Conservation (phyloP, 2,329 filamentous ascomycete genomes). For the Fusarium proliferatum region DNA sequence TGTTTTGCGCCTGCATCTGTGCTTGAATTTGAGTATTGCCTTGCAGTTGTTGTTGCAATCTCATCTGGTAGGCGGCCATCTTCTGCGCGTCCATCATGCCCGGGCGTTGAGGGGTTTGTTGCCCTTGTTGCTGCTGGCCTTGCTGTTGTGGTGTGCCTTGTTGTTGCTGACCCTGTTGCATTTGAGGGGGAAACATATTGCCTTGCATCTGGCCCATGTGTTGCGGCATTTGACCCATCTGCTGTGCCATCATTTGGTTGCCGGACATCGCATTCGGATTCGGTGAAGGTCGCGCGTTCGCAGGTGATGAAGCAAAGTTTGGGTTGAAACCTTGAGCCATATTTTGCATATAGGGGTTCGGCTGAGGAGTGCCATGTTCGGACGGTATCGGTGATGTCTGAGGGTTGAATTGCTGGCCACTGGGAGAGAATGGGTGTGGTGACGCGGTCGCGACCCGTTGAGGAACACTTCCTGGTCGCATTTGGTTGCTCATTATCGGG, state of each 20-base stretch:
- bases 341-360: constrained; percentile 73
- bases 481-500: constrained; percentile 88
- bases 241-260: constrained; percentile 66
- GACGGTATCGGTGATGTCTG: constrained; percentile 82
- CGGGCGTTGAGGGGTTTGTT: constrained; percentile 45
- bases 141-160: constrained; percentile 57
- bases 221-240: constrained; percentile 59
- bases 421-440: constrained; percentile 88
- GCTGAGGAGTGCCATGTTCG: constrained; percentile 82
- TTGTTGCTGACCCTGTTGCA: constrained; percentile 58
- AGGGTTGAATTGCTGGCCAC: constrained; percentile 75
- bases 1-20: constrained; percentile 62
- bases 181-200: constrained; percentile 53
- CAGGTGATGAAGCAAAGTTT: constrained; percentile 67
- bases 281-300: constrained; percentile 66
- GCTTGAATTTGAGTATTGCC: constrained; percentile 61
- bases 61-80: constrained; percentile 82
- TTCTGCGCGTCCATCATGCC: constrained; percentile 74
- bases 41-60: constrained; percentile 80
- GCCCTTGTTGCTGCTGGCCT: constrained; percentile 50
- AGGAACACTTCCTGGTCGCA: constrained; percentile 75
- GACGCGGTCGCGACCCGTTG: constrained; percentile 91
- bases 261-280: constrained; percentile 63
- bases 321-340: constrained; percentile 70
- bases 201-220: constrained; percentile 63